Base-by-base conservation (phyloP, 1,284 basidiomycete species). In the Apiotrichum porosum region DNA sequence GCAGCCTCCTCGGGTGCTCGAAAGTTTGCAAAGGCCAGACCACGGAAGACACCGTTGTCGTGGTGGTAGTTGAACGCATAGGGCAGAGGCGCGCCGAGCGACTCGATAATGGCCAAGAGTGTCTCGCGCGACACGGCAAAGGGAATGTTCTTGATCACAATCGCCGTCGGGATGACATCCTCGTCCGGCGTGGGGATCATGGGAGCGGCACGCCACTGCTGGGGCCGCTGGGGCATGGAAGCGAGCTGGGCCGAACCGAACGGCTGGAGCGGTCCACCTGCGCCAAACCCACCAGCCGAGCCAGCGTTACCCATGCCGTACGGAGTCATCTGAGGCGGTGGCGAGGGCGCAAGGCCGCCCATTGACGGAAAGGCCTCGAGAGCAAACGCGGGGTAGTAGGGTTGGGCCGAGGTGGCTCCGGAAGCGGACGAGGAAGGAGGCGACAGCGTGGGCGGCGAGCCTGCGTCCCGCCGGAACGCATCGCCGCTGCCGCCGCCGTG, bases 71-170 rank as follows among this genome's bases (percentile, higher is more conserved):
- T 99, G 82, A 99, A 99, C 19, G 95, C 95, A 71, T 98, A 98
- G n/a, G 95, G 95, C 18, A 93, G 87, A 50, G 94, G 93, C 64
- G 97, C 95, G 30, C 86, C 81, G 54, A 98, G 78, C 54, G 90
- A 95, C 58, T 92, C 90, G 72, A 98, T 98, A 70, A 97, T 92
- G 76, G 87, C 85, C 62, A 98, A 83, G 53, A 98, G 81, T 49
- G 91, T 91, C 76, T 98, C 93, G 66, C 88, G 84, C 76, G 92
- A 90, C 61, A 97, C 90, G 64, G 91, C 92, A 78, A 98, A 97
- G 52, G 93, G 94, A 75, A 97, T 98, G 79, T 97, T 97, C 81
- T 99, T 99, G 76, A 99, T 95, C 66, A 99, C 94, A 66, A 99
- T 97, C 47, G 95, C 94, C 15, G 94, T 98, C 45, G 94, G 94